Evolutionary conservation across 306 rosid genomes (phyloP).

Genomic region (Mimosa bimucronata): DNA sequence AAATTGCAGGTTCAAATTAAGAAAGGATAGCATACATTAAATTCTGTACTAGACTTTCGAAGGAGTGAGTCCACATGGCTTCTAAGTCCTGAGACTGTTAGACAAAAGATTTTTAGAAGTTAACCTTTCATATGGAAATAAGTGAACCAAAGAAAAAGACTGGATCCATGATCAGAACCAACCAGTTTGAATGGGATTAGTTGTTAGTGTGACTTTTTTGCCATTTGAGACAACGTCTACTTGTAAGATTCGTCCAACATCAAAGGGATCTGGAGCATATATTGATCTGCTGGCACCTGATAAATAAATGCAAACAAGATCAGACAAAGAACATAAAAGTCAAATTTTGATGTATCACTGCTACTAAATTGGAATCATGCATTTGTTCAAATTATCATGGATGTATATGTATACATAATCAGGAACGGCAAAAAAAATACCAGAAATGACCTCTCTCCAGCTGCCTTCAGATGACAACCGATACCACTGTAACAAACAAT

Average conservation of each 20-base stretch:
- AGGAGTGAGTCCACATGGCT: conserved; percentile 71
- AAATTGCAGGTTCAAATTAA: conserved; percentile 19
- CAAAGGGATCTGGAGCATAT: conserved; percentile 93
- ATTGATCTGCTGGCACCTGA: conserved; percentile 71
- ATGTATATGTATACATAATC: not conserved
- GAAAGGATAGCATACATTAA: conserved; percentile 63
- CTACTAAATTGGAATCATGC: too few relatives aligned
- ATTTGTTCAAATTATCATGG: too few relatives aligned
- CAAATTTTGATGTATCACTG: not conserved
- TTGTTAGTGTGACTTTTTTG: conserved; percentile 60
- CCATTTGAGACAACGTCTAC: conserved; percentile 73
- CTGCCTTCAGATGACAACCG: conserved; percentile 83
- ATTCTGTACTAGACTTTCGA: conserved; percentile 81
- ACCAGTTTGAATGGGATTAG: conserved; percentile 85
- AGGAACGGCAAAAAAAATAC: conserved; percentile 40
- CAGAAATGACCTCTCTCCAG: conserved; percentile 86
- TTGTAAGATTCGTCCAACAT: conserved; percentile 87
- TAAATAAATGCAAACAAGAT: conserved; percentile 35
- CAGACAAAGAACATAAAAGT: conserved; percentile 29
- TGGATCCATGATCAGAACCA: conserved; percentile 43
- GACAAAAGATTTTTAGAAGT: conserved; percentile 37
- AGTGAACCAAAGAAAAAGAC: not conserved
- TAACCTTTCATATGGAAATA: conserved; percentile 33
- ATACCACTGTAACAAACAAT: conserved; percentile 90
- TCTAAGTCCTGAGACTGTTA: conserved; percentile 77